Evolutionary conservation across 2,329 filamentous ascomycete genomes (phyloP).

Genomic region (Lasiodiplodia sp.): DNA sequence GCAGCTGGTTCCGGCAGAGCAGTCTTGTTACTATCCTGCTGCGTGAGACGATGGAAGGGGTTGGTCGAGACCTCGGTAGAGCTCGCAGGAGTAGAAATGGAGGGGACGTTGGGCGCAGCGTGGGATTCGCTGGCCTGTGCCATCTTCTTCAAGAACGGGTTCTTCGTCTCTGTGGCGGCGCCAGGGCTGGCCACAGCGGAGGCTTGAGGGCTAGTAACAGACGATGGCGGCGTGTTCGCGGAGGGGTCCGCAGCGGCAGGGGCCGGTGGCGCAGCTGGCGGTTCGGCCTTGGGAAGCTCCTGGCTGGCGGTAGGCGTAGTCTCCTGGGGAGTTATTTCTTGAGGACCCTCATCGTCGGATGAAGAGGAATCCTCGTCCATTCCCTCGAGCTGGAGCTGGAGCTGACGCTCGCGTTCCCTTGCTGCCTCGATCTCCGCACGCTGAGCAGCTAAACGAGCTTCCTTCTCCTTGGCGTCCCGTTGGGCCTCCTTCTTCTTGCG

Average conservation of each 20-base stretch:
- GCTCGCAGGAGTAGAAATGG: constrained; percentile 51
- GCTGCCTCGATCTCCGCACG: constrained; percentile 92
- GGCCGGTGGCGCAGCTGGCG: constrained; percentile 54
- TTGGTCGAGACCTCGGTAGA: constrained; percentile 78
- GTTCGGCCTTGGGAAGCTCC: constrained; percentile 53
- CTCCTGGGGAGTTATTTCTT: constrained; percentile 70
- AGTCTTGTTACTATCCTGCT: constrained; percentile 60
- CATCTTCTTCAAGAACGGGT: constrained; percentile 93
- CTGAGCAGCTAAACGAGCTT: constrained; percentile 81
- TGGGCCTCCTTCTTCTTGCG: constrained; percentile 87
- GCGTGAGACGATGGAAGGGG: constrained; percentile 88
- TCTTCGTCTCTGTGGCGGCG: constrained; percentile 78
- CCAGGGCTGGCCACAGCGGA: constrained; percentile 58
- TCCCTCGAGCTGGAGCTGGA: constrained; percentile 86
- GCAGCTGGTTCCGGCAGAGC: constrained; percentile 58
- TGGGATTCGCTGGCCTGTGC: constrained; percentile 66
- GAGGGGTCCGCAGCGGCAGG: constrained; percentile 39
- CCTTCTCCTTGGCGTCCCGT: constrained; percentile 87
- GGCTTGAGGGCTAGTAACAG: constrained; percentile 53
- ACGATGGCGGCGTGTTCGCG: constrained; percentile 57
- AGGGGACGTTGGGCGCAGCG: constrained; percentile 60
- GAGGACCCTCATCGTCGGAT: constrained; percentile 71
- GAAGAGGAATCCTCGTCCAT: constrained; percentile 78
- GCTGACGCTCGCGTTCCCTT: constrained; percentile 85
- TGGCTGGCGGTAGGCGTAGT: constrained; percentile 67